phyloP scores from a whole-genome alignment of 1,284 basidiomycete species.

The Irpex sp. region DNA sequence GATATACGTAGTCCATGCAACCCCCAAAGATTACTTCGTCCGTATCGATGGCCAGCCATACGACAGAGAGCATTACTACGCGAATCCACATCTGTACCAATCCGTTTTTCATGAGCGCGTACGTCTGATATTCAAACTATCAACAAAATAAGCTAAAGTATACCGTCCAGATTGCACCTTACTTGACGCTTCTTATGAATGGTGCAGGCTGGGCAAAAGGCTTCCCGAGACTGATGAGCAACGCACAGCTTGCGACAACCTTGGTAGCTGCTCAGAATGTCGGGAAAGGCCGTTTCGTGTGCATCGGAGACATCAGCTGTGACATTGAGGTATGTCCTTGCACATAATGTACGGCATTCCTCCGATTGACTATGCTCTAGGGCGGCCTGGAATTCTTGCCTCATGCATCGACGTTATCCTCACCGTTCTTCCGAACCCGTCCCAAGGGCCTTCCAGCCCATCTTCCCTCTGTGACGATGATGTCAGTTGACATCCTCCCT shows the following conservation, averaged over 20 bases:
- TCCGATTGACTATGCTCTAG: slow-evolving; percentile 29
- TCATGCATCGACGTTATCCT: slow-evolving; percentile 69
- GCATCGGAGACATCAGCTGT: slow-evolving; percentile 84
- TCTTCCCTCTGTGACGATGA: slow-evolving; percentile 66
- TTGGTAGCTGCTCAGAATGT: slow-evolving; percentile 46
- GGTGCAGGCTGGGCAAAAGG: slow-evolving; percentile 79
- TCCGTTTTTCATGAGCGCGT: slow-evolving; percentile 73
- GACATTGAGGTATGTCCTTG: slow-evolving; percentile 59
- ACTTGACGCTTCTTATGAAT: slow-evolving; percentile 80
- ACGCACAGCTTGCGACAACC: slow-evolving; percentile 53
- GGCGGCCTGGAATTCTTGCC: slow-evolving; percentile 85
- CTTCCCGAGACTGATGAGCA: slow-evolving; percentile 79
- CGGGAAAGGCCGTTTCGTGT: slow-evolving; percentile 57
- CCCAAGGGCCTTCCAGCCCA: slow-evolving; percentile 39
- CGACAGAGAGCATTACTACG: slow-evolving; percentile 69
- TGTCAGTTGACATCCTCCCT: slow-evolving; percentile 88
- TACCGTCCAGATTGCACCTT: slow-evolving; percentile 69
- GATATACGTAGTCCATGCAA: slow-evolving; percentile 79
- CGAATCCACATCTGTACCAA: slow-evolving; percentile 58
- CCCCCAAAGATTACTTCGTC: slow-evolving; percentile 68
- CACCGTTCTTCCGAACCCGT: slow-evolving; percentile 63
- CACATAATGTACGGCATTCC: slow-evolving; percentile 12
- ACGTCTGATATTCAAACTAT: slow-evolving; percentile 10
- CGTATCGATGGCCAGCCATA: slow-evolving; percentile 54
- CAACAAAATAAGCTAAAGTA: background rate